Evolutionary conservation across 2,329 filamentous ascomycete genomes (phyloP), one percentile per base, ranked within the genome.

Genomic region (Rhytidhysteron rufulum): DNA sequence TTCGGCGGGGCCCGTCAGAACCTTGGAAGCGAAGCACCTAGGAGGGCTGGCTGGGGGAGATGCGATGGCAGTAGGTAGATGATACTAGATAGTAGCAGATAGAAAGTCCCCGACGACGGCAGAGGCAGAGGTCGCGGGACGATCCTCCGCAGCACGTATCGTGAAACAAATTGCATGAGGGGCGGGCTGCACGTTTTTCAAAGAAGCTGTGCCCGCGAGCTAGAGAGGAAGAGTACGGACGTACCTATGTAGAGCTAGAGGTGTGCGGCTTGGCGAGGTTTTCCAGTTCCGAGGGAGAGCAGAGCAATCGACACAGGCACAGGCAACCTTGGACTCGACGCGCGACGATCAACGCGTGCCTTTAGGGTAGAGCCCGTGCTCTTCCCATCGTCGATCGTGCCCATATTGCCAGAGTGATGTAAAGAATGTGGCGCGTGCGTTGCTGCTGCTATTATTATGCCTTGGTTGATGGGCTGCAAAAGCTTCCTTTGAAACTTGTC

Each of bases 381-480:
- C 8, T 40, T 13, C 22, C 34, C 36, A 37, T 41, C 16, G 17
- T 19, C 18, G 18, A 33, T 25, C 22, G 17, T 36, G 38, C 17
- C 15, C n/a, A 27, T 27, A 27, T 27, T 8, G 13, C 7, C 7
- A 8, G 13, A 7, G 13, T 27, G 24, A 13, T 6, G 30, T 27
- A 31, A 2, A 37, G 31, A 21, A 17, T 29, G 51, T 47, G 47
- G 53, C 48, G 35, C 40, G 5, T 25, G 30, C 41, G 42, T 42
- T 29, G 41, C 38, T 20, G 29, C 18, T 29, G 34, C 38, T 43
- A 41, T 50, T 47, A 43, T 46, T 48, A 44, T 32, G 31, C n/a
- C 38, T 44, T 18, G 33, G 41, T 42, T 53, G 51, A 50, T 51
- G 41, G 50, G 16, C 25, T 38, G 30, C 19, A 43, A 41, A 47